Evolutionary conservation across 2,329 filamentous ascomycete genomes (phyloP).

Genomic region (Samsoniella hepiali): DNA sequence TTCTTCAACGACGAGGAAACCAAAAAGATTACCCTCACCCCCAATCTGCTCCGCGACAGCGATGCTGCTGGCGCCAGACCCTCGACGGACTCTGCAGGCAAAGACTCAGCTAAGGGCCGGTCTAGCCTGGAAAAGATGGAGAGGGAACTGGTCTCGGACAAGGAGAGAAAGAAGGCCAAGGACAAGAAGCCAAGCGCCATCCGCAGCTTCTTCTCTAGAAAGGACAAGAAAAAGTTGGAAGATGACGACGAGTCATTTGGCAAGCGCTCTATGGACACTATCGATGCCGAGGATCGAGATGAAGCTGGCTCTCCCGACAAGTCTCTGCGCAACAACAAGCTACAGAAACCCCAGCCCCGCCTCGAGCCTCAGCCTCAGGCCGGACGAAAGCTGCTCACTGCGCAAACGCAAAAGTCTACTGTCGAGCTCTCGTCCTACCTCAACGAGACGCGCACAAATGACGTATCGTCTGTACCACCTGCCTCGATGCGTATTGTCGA

Average conservation of each 20-base stretch:
- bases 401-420: slow-evolving; percentile 32
- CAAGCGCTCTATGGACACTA: slow-evolving; percentile 59
- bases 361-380: slow-evolving; percentile 40
- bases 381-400: slow-evolving; percentile 36
- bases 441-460: slow-evolving; percentile 46
- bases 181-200: slow-evolving; percentile 57
- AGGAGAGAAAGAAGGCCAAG: slow-evolving; percentile 73
- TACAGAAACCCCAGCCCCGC: slow-evolving; percentile 64
- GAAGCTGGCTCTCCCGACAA: slow-evolving; percentile 47
- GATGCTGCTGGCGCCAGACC: slow-evolving; percentile 51
- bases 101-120: slow-evolving; percentile 50
- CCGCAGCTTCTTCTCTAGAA: slow-evolving; percentile 60
- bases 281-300: slow-evolving; percentile 45
- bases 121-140: slow-evolving; percentile 71
- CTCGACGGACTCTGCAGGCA: slow-evolving; percentile 41
- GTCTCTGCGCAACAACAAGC: slow-evolving; percentile 61
- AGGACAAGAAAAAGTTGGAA: slow-evolving; percentile 56
- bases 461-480: slow-evolving; percentile 54
- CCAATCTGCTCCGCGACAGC: slow-evolving; percentile 86
- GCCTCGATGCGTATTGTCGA: slow-evolving; percentile 59
- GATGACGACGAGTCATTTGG: slow-evolving; percentile 60
- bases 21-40: slow-evolving; percentile 94
- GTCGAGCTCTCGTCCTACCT: slow-evolving; percentile 43
- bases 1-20: slow-evolving; percentile 98
- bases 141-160: slow-evolving; percentile 54